These are phyloP conservation scores for Chrysoporthe austroafricana DNA, from an alignment of 2,329 filamentous ascomycete species.

Conservation along the genomic window DNA sequence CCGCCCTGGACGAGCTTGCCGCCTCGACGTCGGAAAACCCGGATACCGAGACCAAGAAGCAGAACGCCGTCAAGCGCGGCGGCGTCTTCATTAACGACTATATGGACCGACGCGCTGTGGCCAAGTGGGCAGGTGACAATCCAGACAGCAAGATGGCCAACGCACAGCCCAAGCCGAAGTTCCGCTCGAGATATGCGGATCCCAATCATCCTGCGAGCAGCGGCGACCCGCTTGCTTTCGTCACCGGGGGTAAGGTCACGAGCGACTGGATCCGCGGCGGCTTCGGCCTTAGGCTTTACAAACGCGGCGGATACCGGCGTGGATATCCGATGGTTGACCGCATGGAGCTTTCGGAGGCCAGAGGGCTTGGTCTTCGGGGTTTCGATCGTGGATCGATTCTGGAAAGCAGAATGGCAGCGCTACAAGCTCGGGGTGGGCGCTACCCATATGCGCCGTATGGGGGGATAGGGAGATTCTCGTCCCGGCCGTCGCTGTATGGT, in stretches of 20 bases:
- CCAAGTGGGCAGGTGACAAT: constrained; percentile 32
- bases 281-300: not conserved
- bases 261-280: not conserved
- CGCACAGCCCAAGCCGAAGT: constrained; percentile 32
- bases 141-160: constrained; percentile 29
- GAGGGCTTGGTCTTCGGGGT: not conserved
- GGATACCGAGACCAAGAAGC: constrained; percentile 30
- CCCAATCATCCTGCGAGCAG: constrained; percentile 35
- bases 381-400: constrained; percentile 8
- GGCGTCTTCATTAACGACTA: constrained; percentile 32
- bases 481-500: too few species aligned
- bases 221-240: constrained; percentile 34
- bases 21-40: constrained; percentile 25
- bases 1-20: constrained; percentile 42
- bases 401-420: not conserved
- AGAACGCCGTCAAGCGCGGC: constrained; percentile 30
- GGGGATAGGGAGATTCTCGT: too few species aligned
- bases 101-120: constrained; percentile 32
- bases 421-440: not conserved
- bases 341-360: not conserved
- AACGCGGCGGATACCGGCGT: not conserved
- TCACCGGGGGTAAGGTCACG: constrained; percentile 31
- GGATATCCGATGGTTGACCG: not conserved
- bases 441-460: too few species aligned
- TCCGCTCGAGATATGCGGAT: constrained; percentile 36